These are phyloP conservation scores for Colletotrichum ledebouriae DNA, from an alignment of 2,329 filamentous ascomycete species.

Conservation along the genomic window DNA sequence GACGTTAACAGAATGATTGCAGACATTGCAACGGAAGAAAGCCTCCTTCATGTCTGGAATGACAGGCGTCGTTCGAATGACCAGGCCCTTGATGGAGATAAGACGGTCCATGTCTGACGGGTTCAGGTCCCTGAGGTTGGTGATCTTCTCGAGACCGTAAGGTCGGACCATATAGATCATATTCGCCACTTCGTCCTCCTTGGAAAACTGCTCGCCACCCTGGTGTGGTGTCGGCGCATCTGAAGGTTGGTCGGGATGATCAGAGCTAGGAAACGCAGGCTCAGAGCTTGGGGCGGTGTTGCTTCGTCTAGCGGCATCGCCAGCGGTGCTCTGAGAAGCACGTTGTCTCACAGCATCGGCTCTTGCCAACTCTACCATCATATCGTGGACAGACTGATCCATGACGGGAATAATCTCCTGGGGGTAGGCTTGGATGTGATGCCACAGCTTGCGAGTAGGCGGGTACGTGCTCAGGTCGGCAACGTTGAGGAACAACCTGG, in stretches of 20 bases:
- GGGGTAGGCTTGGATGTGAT: constrained; percentile 93
- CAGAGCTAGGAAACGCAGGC: constrained; percentile 84
- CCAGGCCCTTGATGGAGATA: constrained; percentile 93
- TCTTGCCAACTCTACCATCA: constrained; percentile 90
- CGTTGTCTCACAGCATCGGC: constrained; percentile 81
- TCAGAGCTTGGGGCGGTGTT: constrained; percentile 74
- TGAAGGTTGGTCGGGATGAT: constrained; percentile 69
- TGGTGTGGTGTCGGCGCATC: constrained; percentile 56
- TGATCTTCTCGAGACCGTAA: constrained; percentile 86
- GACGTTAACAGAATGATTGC: constrained; percentile 90
- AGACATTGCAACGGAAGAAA: constrained; percentile 95
- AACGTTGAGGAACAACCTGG: constrained; percentile 88
- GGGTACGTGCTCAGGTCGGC: constrained; percentile 93
- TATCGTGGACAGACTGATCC: constrained; percentile 93
- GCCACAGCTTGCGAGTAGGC: constrained; percentile 92
- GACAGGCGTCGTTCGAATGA: constrained; percentile 94
- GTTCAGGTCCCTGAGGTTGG: constrained; percentile 94
- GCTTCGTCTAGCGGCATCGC: constrained; percentile 52
- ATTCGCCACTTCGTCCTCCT: constrained; percentile 85
- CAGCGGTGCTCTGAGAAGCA: constrained; percentile 69
- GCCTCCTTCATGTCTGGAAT: constrained; percentile 99
- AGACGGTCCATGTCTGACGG: constrained; percentile 90
- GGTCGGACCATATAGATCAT: constrained; percentile 88
- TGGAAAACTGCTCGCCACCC: constrained; percentile 65
- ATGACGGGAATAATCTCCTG: constrained; percentile 97